These are phyloP conservation scores for Arachnomyces sp. DNA, from an alignment of 2,329 filamentous ascomycete species.

Conservation along the genomic window DNA sequence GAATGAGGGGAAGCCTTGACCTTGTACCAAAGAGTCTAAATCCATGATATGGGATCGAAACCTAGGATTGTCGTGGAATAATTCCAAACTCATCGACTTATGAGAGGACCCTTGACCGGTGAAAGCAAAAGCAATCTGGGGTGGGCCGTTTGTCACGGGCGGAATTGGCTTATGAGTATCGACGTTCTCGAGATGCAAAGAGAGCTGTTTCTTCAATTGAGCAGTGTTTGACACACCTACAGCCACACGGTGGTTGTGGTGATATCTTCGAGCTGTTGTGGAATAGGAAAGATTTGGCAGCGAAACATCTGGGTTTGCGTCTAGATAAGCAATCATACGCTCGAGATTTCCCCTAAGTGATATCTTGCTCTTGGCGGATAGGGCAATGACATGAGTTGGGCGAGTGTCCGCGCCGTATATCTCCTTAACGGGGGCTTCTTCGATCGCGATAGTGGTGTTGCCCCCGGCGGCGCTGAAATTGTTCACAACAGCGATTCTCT, in stretches of 20 bases:
- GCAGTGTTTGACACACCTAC: conserved; percentile 18
- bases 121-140: conserved; percentile 29
- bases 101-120: conserved; percentile 30
- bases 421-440: conserved; percentile 20
- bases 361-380: conserved; percentile 45
- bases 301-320: conserved; percentile 38
- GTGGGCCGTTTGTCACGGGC: conserved; percentile 10
- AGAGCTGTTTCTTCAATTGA: conserved; percentile 24
- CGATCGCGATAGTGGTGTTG: conserved; percentile 47
- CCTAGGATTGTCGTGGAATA: conserved; percentile 21
- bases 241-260: conserved; percentile 36
- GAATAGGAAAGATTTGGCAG: conserved; percentile 53
- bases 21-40: conserved; percentile 23
- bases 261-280: conserved; percentile 54
- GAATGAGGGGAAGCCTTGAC: conserved; percentile 30
- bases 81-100: conserved; percentile 19
- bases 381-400: conserved; percentile 44
- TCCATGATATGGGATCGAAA: conserved; percentile 26
- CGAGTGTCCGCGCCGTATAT: conserved; percentile 28
- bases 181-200: not conserved
- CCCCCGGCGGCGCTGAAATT: conserved; percentile 65
- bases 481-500: conserved; percentile 47
- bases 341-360: conserved; percentile 45
- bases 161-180: conserved; percentile 13
- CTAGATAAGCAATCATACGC: conserved; percentile 45